Percentiles rank a stretch among this genome's conserved stretches.
Conservation (phyloP, 2,329 filamentous ascomycete species). For the Cercospora citrullina region DNA sequence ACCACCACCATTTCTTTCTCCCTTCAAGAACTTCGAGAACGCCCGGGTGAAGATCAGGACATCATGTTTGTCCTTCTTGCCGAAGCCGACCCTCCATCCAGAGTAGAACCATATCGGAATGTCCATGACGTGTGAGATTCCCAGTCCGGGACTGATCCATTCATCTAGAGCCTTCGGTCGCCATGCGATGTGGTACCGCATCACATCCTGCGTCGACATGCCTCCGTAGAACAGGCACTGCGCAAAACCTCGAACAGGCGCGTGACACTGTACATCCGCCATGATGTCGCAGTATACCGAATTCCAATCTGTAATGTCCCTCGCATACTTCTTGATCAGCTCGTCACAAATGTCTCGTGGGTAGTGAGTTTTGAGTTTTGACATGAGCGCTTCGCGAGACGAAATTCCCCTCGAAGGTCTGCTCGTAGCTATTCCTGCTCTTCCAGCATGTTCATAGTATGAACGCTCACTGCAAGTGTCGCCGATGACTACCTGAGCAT, state of each 20-base stretch:
- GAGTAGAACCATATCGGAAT: constrained; percentile 23
- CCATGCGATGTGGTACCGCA: constrained; percentile 26
- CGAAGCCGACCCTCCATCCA: constrained; percentile 24
- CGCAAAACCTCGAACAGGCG: constrained; percentile 22
- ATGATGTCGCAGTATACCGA: constrained; percentile 25
- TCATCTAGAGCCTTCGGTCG: constrained; percentile 14
- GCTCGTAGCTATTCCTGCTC: constrained; percentile 5
- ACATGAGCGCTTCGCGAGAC: constrained; percentile 18
- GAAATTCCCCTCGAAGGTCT: constrained; percentile 10
- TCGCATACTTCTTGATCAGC: constrained; percentile 20
- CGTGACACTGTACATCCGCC: constrained; percentile 26
- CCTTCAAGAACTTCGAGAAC: constrained; percentile 22
- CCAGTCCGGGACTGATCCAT: constrained; percentile 12
- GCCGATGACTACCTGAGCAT: constrained; percentile 24
- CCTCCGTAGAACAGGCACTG: constrained; percentile 23
- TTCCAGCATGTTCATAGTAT: constrained; percentile 15
- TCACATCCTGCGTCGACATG: constrained; percentile 25
- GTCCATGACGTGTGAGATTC: constrained; percentile 21
- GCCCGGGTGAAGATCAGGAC: constrained; percentile 21
- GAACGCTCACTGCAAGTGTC: constrained; percentile 19
- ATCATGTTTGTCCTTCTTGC: constrained; percentile 22
- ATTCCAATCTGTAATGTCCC: constrained; percentile 22
- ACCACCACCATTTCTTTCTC: constrained; percentile 7
- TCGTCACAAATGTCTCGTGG: constrained; percentile 19
- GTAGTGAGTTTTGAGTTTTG: constrained; percentile 17